Evolutionary conservation across 2,329 filamentous ascomycete genomes (phyloP), one percentile per base, ranked within the genome.

Genomic region (Allantophomopsis lycopodina): DNA sequence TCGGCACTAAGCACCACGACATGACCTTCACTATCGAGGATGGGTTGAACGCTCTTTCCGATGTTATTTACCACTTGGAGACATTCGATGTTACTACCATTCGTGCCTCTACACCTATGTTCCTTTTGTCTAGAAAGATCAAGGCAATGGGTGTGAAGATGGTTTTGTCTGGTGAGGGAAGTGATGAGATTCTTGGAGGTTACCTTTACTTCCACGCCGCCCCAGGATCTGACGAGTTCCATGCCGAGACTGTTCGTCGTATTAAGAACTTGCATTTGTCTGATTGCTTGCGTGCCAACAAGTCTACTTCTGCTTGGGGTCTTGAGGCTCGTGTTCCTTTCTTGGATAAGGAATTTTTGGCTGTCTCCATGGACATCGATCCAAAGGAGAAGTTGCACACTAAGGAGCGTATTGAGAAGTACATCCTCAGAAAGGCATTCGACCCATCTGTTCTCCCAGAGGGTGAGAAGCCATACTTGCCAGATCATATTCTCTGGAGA

Each of bases 71-170:
- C 68, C 91, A 98, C 65, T 77, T 98, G 45, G 91, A 98, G 69
- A 86, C 86, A 12, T 98, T 91, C 65, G 91, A 98, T 60, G 91
- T 98, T 18, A 98, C 91, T 39, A 98, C 91, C 3, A 96, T 98
- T 58, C 87, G 91, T 57, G 91, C 91, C 40, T 96, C 89, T 10
- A 98, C 91, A 10, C 91, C 91, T 49, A 98, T 98, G 91, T 98
- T 95, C 67, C 69, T 98, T 47, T 74, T 98, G 36, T 91, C 86
- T 45, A 80, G 93, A 60, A 98, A 98, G 72, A 98, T 98, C 71
- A 98, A 98, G 73, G 91, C 88, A 30, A 89, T 95, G 79, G 91
- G 91, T 47, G 84, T 98, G 57, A 98, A 98, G 76, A 98, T 98
- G 91, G 91, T 98, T 42, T 73, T 98, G 46, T 93, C 83, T 55